Base-by-base conservation (phyloP, 1,284 basidiomycete species). In the Naganishia sp. region DNA sequence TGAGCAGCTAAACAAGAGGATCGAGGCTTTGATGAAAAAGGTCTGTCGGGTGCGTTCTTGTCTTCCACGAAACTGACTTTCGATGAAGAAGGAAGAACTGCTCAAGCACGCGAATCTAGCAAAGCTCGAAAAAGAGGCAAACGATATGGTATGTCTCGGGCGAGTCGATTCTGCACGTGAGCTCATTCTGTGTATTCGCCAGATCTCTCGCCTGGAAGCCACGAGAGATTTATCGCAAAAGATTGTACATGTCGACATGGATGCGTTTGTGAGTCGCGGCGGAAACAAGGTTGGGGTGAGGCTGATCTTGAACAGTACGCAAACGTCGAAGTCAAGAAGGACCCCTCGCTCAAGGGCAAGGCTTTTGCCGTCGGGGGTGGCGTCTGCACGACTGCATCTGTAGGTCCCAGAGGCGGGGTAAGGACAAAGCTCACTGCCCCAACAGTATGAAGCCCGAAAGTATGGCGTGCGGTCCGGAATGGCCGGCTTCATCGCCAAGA, bases 401-500 rank as follows among this genome's bases (percentile, higher is more conserved):
- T 80, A 53, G 68, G 76, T 67, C 1, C 23, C 23, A 10, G 10
- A 31, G 2, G 39, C 28, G 50, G 15, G 21, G 5, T 6, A 5
- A 0, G 25, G 25, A 45, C 16, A 33, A 50, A 25, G 33, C 36
- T 54, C 5, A 54, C 18, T 67, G 23, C 2, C 50, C 49, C 42
- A 54, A 65, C 23, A 61, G 59, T 61, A 61, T 11, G 92, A 93
- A 75, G 94, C 94, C 1, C 84, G 93, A 57, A 92, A 89, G 75
- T 93, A 84, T 72, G 93, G 93, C 0, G 88, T 90, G 42, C 86
- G 92, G 31, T 92, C 90, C 4, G 92, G 90, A 36, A 94, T 94
- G 92, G 85, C 92, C 84, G 90, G 86, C 54, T 94, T 94, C 77
- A 88, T 98, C 49, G 95, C 94, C 16, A 89, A 88, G 81, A 94